Evolutionary conservation across 73 alveolate species (phyloP).

Genomic region (Tetrahymena elliotti): DNA sequence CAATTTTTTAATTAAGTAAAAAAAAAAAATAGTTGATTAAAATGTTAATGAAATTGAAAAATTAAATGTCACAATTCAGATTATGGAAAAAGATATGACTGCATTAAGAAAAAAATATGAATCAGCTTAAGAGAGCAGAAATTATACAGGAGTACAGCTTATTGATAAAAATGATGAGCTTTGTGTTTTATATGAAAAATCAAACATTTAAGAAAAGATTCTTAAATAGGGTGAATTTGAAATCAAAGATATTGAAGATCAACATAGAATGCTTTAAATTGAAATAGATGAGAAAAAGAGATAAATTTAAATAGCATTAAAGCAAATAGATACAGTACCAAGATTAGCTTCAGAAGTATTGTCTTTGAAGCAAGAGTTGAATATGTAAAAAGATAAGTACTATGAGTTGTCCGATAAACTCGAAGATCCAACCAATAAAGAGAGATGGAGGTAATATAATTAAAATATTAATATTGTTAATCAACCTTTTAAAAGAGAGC

Average conservation of each 20-base stretch:
- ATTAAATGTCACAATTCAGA: slow-evolving; percentile 79
- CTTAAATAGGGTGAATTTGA: slow-evolving; percentile 87
- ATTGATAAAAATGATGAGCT: slow-evolving; percentile 95
- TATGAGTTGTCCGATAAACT: slow-evolving; percentile 71
- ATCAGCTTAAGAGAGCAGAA: slow-evolving; percentile 90
- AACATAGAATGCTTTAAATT: slow-evolving; percentile 77
- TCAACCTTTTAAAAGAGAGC: too few species aligned
- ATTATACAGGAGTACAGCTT: slow-evolving; percentile 91
- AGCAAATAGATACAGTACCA: slow-evolving; percentile 86
- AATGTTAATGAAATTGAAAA: slow-evolving; percentile 93
- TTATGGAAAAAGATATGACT: slow-evolving; percentile 91
- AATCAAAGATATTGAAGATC: slow-evolving; percentile 91
- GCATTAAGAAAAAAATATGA: slow-evolving; percentile 85
- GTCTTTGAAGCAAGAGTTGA: slow-evolving; percentile 65
- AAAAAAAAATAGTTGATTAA: slow-evolving; percentile 77
- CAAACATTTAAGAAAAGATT: slow-evolving; percentile 85
- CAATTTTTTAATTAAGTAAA: slow-evolving; percentile 31
- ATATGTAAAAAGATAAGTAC: slow-evolving; percentile 43
- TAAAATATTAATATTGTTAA: too few species aligned
- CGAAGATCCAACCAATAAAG: slow-evolving; percentile 86
- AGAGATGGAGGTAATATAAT: slow-evolving; percentile 36
- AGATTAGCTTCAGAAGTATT: slow-evolving; percentile 68
- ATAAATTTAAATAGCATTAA: slow-evolving; percentile 81
- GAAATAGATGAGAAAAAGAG: slow-evolving; percentile 85
- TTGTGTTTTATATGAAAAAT: slow-evolving; percentile 89